Conservation (phyloP, 1,284 basidiomycete species). For the Naganishia cerealis region DNA sequence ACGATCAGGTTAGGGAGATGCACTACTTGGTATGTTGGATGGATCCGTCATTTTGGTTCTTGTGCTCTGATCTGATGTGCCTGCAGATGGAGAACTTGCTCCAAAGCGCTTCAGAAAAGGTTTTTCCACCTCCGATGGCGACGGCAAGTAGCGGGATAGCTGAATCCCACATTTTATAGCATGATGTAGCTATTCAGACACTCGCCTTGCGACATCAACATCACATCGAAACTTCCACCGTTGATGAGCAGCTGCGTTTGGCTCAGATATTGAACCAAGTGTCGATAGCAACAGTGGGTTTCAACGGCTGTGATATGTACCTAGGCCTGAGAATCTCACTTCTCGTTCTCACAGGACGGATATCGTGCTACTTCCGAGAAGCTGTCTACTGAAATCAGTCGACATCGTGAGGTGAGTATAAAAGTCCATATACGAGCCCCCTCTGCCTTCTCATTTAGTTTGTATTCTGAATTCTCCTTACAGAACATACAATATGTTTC, state of each 20-base stretch:
- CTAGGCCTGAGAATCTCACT: background rate
- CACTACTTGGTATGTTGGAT: background rate
- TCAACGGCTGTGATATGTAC: background rate
- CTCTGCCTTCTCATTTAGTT: background rate
- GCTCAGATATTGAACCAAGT: background rate
- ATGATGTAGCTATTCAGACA: background rate
- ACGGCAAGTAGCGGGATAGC: background rate
- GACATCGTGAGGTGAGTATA: background rate
- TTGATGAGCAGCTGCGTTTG: background rate
- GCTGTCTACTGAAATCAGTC: background rate
- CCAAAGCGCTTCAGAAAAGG: slow-evolving; percentile 2
- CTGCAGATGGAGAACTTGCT: slow-evolving; percentile 3
- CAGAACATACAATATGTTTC: background rate
- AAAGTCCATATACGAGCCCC: too few species aligned
- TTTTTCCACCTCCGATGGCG: background rate
- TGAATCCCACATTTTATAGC: background rate
- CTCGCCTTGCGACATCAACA: slow-evolving; percentile 1
- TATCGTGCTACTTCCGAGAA: background rate
- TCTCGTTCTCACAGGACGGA: background rate
- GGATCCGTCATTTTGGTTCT: background rate
- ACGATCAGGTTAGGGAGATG: slow-evolving; percentile 5
- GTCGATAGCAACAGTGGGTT: background rate
- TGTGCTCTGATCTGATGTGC: background rate
- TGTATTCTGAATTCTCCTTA: background rate
- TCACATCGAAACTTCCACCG: background rate